Conservation (phyloP, 768 basidiomycete genomes). For the Panellus pusillus region DNA sequence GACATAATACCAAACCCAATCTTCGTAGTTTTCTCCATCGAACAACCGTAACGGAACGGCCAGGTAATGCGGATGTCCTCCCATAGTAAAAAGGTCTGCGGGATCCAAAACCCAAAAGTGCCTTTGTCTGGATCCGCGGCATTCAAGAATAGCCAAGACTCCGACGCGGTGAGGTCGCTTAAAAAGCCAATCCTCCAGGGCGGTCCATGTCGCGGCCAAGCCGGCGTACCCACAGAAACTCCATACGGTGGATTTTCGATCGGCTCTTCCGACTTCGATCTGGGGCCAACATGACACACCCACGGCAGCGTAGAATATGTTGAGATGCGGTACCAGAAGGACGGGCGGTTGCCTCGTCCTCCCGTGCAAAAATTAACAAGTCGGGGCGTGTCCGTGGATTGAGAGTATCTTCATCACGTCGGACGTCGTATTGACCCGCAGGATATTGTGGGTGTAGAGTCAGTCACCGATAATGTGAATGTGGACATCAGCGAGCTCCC, state of each 20-base stretch:
- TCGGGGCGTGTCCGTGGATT: constrained; percentile 29
- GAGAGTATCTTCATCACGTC: constrained; percentile 34
- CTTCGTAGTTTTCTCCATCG: constrained; percentile 20
- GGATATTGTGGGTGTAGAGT: constrained; percentile 25
- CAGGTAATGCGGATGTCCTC: constrained; percentile 13
- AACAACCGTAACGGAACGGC: constrained; percentile 15
- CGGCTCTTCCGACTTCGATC: background rate
- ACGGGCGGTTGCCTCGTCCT: background rate
- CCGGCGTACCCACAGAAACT: constrained; percentile 33
- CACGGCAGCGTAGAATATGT: constrained; percentile 24
- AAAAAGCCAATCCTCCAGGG: constrained; percentile 20
- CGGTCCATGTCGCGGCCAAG: constrained; percentile 18
- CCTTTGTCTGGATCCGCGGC: constrained; percentile 13
- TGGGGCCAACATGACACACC: constrained; percentile 1
- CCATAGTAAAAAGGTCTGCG: constrained; percentile 25
- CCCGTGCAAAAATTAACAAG: constrained; percentile 26
- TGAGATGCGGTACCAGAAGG: constrained; percentile 12
- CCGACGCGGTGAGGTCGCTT: constrained; percentile 28
- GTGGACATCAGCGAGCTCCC: background rate
- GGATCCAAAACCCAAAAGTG: constrained; percentile 46
- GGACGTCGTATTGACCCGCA: constrained; percentile 37
- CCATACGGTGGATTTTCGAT: constrained; percentile 13
- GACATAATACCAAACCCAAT: constrained; percentile 34
- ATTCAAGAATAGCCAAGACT: constrained; percentile 32
- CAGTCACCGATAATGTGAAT: constrained; percentile 12